Evolutionary conservation across 1,284 basidiomycete genomes (phyloP).

Genomic region (Boletus albobrunnescens): DNA sequence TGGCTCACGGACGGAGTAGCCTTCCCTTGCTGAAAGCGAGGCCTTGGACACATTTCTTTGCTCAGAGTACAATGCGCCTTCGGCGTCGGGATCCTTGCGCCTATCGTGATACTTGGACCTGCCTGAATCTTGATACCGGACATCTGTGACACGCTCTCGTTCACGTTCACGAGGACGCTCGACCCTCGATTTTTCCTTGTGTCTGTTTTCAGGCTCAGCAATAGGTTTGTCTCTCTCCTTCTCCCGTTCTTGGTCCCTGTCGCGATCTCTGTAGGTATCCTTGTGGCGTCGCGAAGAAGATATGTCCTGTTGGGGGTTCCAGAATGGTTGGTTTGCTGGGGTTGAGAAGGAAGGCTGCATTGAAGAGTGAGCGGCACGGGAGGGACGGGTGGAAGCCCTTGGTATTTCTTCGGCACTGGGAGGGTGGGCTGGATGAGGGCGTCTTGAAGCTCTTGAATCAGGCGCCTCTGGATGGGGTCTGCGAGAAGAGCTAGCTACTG

Average conservation of each 20-base stretch:
- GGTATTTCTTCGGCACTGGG: conserved; percentile 24
- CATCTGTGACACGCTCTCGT: conserved; percentile 26
- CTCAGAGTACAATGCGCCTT: conserved; percentile 25
- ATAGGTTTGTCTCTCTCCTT: conserved; percentile 19
- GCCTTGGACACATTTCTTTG: conserved; percentile 28
- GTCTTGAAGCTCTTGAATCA: conserved; percentile 24
- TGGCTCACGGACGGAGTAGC: conserved; percentile 27
- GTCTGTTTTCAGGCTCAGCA: conserved; percentile 26
- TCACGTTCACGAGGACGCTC: conserved; percentile 34
- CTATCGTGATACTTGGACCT: conserved; percentile 25
- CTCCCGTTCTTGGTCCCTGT: conserved; percentile 26
- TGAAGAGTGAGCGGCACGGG: conserved; percentile 24
- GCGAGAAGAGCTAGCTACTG: conserved; percentile 28
- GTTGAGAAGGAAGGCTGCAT: conserved; percentile 24
- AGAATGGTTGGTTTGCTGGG: conserved; percentile 19
- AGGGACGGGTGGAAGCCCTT: conserved; percentile 23
- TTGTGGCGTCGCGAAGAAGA: conserved; percentile 21
- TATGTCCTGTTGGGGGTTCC: conserved; percentile 25
- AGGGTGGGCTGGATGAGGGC: conserved; percentile 14
- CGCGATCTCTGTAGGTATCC: conserved; percentile 23
- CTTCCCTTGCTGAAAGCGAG: conserved; percentile 31
- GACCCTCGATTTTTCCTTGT: conserved; percentile 27
- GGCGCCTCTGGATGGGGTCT: conserved; percentile 27
- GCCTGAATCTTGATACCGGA: conserved; percentile 23
- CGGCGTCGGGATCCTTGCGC: conserved; percentile 34